These are phyloP conservation scores for Sporobolomyces phaffii DNA, from an alignment of 768 basidiomycete species.

Conservation along the genomic window DNA sequence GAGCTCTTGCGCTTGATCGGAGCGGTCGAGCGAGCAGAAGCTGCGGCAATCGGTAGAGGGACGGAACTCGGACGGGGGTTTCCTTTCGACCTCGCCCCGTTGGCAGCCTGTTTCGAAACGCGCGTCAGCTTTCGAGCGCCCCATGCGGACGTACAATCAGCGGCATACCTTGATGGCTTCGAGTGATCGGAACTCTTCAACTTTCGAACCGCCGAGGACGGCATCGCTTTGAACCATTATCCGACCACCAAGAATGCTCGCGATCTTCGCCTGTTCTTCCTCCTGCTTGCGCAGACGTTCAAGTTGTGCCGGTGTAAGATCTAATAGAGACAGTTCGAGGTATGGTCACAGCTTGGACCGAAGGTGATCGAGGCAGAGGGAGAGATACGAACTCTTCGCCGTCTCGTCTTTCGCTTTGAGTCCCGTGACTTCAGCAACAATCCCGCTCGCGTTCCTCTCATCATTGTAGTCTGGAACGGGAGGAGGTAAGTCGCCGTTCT, in stretches of 20 bases:
- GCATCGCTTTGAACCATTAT: neutral
- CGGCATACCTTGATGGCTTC: constrained; percentile 2
- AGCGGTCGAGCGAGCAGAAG: no score
- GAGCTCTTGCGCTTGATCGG: no score
- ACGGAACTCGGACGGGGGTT: no score
- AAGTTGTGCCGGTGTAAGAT: constrained; percentile 1
- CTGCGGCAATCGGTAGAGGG: no score
- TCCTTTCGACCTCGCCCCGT: no score
- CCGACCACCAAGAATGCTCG: constrained; percentile 4
- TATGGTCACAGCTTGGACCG: no score
- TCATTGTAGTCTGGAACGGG: constrained; percentile 39
- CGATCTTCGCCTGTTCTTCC: constrained; percentile 10
- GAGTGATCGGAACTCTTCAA: constrained; percentile 7
- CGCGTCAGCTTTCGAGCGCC: no score
- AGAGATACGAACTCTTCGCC: constrained; percentile 9
- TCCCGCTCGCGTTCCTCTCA: constrained; percentile 52
- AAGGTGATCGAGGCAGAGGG: neutral
- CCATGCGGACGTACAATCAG: no score
- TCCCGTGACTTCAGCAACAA: constrained; percentile 18
- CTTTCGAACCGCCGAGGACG: constrained; percentile 6
- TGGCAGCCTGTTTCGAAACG: no score
- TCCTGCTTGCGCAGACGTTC: neutral
- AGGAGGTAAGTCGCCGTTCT: constrained; percentile 29
- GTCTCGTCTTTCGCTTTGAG: constrained; percentile 1
- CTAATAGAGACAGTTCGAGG: no score